Evolutionary conservation across 2,329 filamentous ascomycete genomes (phyloP), one percentile per base, ranked within the genome.

Genomic region (Aspergillus brunneoviolaceus): DNA sequence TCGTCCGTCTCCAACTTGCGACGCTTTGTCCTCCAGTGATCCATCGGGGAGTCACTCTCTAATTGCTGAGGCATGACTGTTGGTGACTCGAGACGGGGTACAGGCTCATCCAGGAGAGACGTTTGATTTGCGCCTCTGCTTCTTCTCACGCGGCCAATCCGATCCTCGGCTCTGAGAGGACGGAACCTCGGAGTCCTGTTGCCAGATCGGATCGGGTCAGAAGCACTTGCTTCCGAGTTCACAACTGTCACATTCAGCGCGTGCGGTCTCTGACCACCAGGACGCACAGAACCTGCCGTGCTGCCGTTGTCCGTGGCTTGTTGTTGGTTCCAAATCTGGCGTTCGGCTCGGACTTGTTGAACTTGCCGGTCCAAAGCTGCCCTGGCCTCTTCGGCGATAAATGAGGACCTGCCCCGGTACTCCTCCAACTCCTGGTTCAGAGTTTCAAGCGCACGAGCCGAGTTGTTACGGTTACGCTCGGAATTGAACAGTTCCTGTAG

Each of bases 1-100:
- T 82, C 81, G 63, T 90, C 88, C 1, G 84, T 81, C 67, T 91
- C 89, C 42, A 92, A 74, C 73, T 90, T 92, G 63, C 89, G 84
- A 50, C 89, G 85, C 74, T 92, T 92, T 52, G 77, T 77, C 59
- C 76, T 70, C 61, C 84, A 80, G 58, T 86, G 83, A 55, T 74
- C 71, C 55, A 64, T 65, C 21, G 69, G 70, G 48, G 57, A 60
- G 50, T 70, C 68, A 11, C 59, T 59, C n/a, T 69, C 69, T 16
- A 60, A 42, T 9, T 68, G 65, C 33, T 65, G 65, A 7, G 70
- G 66, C 66, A 72, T 71, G 61, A 65, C 51, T 49, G 65, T 68
- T 54, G 73, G 66, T 23, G 69, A 69, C 23, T 68, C 65, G 35
- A 72, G 59, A 21, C 57, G 65, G 25, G 72, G 64, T 42, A 68